Conservation (phyloP, 2,329 filamentous ascomycete genomes). For the Aspergillus brunneoviolaceus region DNA sequence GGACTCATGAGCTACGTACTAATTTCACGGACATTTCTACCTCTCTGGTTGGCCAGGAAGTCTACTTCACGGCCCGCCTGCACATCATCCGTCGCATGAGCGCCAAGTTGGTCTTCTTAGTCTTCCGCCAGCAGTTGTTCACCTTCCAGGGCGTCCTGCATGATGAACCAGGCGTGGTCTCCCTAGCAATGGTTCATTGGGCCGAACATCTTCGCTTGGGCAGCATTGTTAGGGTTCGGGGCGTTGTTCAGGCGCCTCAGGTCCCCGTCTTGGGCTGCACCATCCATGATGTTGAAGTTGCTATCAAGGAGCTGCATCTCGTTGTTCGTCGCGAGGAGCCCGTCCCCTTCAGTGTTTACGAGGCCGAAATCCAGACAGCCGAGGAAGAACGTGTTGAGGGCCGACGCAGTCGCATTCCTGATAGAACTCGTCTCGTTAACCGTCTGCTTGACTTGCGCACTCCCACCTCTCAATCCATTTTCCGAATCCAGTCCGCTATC, state of each 20-base stretch:
- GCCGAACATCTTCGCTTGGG: conserved; percentile 79
- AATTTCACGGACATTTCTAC: conserved; percentile 54
- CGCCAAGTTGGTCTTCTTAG: conserved; percentile 76
- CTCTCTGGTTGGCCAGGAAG: conserved; percentile 57
- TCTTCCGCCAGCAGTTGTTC: conserved; percentile 78
- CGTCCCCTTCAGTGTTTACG: conserved; percentile 68
- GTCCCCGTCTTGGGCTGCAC: conserved; percentile 73
- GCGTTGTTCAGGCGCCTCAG: conserved; percentile 69
- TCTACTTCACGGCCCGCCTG: conserved; percentile 69
- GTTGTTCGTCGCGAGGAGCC: conserved; percentile 61
- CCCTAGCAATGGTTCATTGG: conserved; percentile 79
- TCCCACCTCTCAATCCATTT: conserved; percentile 82
- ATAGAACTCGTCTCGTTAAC: conserved; percentile 72
- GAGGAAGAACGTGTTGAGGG: conserved; percentile 58
- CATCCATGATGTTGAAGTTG: conserved; percentile 73
- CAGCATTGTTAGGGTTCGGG: conserved; percentile 73
- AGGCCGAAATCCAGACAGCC: conserved; percentile 62
- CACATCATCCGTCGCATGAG: conserved; percentile 81
- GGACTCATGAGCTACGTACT: conserved; percentile 49
- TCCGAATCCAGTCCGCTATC: conserved; percentile 79
- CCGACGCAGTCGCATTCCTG: conserved; percentile 62
- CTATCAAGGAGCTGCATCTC: conserved; percentile 65
- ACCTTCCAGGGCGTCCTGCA: conserved; percentile 83
- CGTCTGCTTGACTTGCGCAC: conserved; percentile 82
- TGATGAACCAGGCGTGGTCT: conserved; percentile 59